Conservation (phyloP, 169 alveolate genomes). For the Pseudocohnilembus persalinus region DNA sequence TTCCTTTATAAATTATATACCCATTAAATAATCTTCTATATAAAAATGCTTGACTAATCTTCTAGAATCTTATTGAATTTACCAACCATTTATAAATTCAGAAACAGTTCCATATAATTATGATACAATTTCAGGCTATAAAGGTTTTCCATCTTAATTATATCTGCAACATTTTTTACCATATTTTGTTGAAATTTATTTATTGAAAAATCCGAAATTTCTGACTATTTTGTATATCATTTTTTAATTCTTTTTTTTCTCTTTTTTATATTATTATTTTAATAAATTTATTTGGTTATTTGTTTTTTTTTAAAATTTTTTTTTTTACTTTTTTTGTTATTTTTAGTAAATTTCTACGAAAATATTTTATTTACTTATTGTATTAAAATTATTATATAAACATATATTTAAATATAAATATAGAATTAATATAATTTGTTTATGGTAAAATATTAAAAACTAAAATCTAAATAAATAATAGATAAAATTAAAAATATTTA, state of each 20-base stretch:
- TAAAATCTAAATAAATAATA: too few relatives aligned
- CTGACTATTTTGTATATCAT: not conserved
- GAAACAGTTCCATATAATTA: not conserved
- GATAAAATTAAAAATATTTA: too few relatives aligned
- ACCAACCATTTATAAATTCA: conserved; percentile 21
- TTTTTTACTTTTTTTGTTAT: too few relatives aligned
- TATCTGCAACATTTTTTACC: conserved; percentile 40
- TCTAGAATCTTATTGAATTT: conserved; percentile 1
- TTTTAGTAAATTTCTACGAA: too few relatives aligned
- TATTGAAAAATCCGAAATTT: conserved; percentile 19
- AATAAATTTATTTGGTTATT: too few relatives aligned
- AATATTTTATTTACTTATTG: not conserved
- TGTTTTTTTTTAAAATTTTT: too few relatives aligned
- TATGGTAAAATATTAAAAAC: too few relatives aligned
- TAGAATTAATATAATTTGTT: too few relatives aligned
- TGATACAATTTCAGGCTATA: conserved; percentile 16
- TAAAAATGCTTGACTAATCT: conserved; percentile 30
- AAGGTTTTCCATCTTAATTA: conserved; percentile 32
- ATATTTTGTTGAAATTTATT: conserved; percentile 10
- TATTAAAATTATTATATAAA: too few relatives aligned
- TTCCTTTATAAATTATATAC: conserved; percentile 31
- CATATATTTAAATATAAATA: too few relatives aligned
- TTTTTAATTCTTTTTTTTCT: not conserved
- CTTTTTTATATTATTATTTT: too few relatives aligned
- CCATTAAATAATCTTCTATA: conserved; percentile 27